Evolutionary conservation across 305 asterid species (phyloP).

Genomic region (Fraxinus sp.): DNA sequence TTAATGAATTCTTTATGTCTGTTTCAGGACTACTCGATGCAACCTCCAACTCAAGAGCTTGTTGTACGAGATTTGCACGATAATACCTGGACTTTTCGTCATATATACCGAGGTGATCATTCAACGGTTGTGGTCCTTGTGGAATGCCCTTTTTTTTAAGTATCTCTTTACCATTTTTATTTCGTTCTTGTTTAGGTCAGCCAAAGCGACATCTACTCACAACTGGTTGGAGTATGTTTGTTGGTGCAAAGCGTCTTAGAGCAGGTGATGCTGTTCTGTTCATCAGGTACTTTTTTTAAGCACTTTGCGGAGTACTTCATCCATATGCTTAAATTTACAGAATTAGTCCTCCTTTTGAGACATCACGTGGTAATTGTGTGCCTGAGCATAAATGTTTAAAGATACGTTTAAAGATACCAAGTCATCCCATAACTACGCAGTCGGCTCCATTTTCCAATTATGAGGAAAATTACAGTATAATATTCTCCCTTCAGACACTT

Average conservation of each 20-base stretch:
- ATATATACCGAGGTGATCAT: constrained; percentile 74
- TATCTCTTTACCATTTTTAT: not conserved
- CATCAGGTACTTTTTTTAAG: constrained; percentile 54
- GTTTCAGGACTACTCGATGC: constrained; percentile 80
- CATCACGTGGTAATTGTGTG: not conserved
- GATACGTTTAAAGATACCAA: not conserved
- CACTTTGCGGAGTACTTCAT: not conserved
- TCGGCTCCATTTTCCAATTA: not conserved
- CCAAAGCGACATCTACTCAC: constrained; percentile 90
- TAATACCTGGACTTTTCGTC: constrained; percentile 93
- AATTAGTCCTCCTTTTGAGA: not conserved
- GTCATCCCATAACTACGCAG: not conserved
- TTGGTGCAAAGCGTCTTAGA: constrained; percentile 87
- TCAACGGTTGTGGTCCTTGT: not conserved
- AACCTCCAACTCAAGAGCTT: constrained; percentile 95
- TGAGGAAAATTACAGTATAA: not conserved
- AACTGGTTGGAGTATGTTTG: constrained; percentile 98
- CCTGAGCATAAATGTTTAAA: not conserved
- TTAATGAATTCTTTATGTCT: not conserved
- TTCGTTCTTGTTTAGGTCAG: constrained; percentile 55
- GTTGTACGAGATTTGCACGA: constrained; percentile 88
- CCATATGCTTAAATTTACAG: not conserved
- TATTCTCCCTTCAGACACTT: not conserved
- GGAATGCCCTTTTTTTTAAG: not conserved
- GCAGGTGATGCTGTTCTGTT: constrained; percentile 91